phyloP scores from a whole-genome alignment of 2,329 filamentous ascomycete genomes.

The Capronia epimyces region DNA sequence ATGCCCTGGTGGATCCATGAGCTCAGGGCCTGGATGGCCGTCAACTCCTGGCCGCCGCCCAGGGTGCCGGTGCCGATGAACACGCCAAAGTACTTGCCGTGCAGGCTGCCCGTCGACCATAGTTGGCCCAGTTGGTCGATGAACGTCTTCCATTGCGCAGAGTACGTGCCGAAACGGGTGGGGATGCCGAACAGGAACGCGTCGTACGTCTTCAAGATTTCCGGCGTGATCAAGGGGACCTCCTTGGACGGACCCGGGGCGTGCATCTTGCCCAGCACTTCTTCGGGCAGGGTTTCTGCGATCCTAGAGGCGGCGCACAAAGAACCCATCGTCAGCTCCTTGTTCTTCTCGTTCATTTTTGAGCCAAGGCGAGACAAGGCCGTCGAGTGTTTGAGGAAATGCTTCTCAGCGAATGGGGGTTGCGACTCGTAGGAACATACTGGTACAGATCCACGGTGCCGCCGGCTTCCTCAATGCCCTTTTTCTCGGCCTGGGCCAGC shows the following conservation, averaged over 20 bases:
- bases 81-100: constrained; percentile 83
- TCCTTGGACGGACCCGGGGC: constrained; percentile 66
- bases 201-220: constrained; percentile 69
- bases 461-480: constrained; percentile 81
- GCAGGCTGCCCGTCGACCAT: constrained; percentile 71
- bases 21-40: constrained; percentile 71
- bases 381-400: no score
- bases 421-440: constrained; percentile 41
- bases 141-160: constrained; percentile 79
- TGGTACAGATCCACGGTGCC: constrained; percentile 78
- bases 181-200: constrained; percentile 90
- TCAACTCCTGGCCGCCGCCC: constrained; percentile 91
- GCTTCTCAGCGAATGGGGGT: no score
- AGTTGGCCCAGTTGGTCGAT: constrained; percentile 86
- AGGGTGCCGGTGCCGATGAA: constrained; percentile 81
- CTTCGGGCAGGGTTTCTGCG: constrained; percentile 75
- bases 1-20: constrained; percentile 91
- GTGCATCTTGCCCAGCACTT: constrained; percentile 85
- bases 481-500: constrained; percentile 84
- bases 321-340: background rate
- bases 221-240: constrained; percentile 58
- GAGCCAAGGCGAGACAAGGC: no score
- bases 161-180: constrained; percentile 95
- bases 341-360: no score
- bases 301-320: constrained; percentile 47